Percentiles rank a stretch among this genome's conserved stretches.
These are phyloP conservation scores for Leccinum subtestaceum DNA, from an alignment of 768 basidiomycete species.

Conservation along the genomic window DNA sequence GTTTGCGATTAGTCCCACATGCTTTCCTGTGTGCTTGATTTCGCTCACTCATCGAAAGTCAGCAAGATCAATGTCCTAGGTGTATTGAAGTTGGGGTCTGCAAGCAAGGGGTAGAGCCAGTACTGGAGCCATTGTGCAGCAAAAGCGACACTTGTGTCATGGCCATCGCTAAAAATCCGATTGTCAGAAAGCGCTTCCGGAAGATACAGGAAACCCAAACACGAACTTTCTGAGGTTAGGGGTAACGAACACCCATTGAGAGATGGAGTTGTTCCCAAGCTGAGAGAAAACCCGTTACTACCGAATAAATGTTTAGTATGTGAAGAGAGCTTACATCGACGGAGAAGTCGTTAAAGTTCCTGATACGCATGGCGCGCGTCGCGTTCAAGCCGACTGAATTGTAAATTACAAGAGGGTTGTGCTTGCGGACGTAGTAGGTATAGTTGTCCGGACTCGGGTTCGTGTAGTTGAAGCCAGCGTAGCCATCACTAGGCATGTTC, in stretches of 20 bases:
- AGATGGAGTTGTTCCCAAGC: conserved; percentile 41
- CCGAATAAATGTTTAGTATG: neutral
- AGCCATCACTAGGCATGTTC: conserved; percentile 51
- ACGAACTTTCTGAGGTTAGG: conserved; percentile 45
- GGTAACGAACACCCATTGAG: conserved; percentile 60
- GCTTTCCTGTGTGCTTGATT: neutral
- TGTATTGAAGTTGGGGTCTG: conserved; percentile 51
- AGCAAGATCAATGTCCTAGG: conserved; percentile 53
- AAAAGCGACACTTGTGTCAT: conserved; percentile 54
- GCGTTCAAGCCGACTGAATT: conserved; percentile 46
- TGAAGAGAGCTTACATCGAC: conserved; percentile 38
- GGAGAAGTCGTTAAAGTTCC: conserved; percentile 62
- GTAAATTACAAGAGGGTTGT: conserved; percentile 50
- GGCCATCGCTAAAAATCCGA: conserved; percentile 45
- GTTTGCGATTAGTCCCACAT: neutral
- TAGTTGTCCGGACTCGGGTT: conserved; percentile 32
- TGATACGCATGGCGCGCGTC: conserved; percentile 40
- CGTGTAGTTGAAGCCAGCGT: conserved; percentile 36
- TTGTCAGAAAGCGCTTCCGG: neutral
- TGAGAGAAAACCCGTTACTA: neutral
- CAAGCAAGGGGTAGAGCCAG: conserved; percentile 51
- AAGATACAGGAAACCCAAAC: neutral
- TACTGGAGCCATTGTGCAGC: conserved; percentile 44
- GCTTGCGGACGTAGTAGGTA: conserved; percentile 53
- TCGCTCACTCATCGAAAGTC: conserved; percentile 58